phyloP scores from a whole-genome alignment of 2,329 filamentous ascomycete species.

The Amesomyces nigricolor region DNA sequence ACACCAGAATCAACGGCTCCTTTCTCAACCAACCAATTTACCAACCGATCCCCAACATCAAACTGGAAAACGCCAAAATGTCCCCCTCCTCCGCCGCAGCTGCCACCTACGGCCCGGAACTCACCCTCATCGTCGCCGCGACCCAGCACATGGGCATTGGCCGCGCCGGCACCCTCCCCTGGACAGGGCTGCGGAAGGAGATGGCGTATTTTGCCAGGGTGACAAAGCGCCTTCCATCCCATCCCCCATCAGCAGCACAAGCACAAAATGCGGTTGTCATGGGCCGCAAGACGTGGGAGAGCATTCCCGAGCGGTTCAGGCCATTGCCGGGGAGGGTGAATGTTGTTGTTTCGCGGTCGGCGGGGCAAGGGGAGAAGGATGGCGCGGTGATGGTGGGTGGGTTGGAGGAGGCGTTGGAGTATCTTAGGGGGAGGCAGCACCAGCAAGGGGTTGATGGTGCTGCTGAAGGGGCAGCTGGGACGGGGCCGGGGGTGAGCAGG shows the following conservation, averaged over 20 bases:
- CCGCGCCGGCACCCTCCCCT: conserved; percentile 70
- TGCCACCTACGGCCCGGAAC: conserved; percentile 40
- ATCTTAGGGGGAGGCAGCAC: conserved; percentile 30
- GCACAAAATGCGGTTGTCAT: conserved; percentile 76
- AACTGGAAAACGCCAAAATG: too few relatives aligned
- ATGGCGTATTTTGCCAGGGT: conserved; percentile 94
- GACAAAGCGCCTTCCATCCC: conserved; percentile 58
- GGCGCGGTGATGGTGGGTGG: conserved; percentile 55
- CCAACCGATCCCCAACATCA: too few relatives aligned
- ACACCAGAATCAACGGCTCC: too few relatives aligned
- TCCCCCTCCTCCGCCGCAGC: neutral
- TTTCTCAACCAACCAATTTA: too few relatives aligned
- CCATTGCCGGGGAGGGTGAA: conserved; percentile 78
- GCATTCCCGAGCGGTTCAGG: conserved; percentile 71
- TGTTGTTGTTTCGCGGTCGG: conserved; percentile 65
- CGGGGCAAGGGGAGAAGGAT: conserved; percentile 25
- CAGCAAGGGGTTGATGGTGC: conserved; percentile 19
- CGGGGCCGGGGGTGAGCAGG: conserved; percentile 39
- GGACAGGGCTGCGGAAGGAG: conserved; percentile 82
- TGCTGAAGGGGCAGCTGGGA: too few relatives aligned
- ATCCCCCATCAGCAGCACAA: neutral
- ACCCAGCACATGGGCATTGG: conserved; percentile 91
- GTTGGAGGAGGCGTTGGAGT: conserved; percentile 52
- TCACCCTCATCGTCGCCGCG: conserved; percentile 92
- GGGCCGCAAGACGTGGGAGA: conserved; percentile 96